These are phyloP conservation scores for Pythium brachiatum DNA, from an alignment of 352 stramenopile species.

Conservation along the genomic window DNA sequence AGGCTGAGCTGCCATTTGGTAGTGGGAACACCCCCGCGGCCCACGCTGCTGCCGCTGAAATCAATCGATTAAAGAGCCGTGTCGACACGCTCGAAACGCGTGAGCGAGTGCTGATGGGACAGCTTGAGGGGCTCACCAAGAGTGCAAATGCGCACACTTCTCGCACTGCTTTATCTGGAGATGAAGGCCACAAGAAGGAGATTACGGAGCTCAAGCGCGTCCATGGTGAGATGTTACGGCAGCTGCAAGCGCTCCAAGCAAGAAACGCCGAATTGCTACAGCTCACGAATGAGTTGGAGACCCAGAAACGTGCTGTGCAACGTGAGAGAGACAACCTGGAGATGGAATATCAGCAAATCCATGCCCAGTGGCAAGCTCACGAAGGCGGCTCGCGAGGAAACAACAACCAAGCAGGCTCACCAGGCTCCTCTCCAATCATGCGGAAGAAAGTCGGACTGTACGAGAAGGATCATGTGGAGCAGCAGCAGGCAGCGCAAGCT, in stretches of 20 bases:
- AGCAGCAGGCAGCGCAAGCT: conserved; percentile 73
- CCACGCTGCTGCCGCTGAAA: conserved; percentile 26
- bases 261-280: conserved; percentile 42
- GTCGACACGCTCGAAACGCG: conserved; percentile 69
- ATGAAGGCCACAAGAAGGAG: conserved; percentile 26
- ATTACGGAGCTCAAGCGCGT: conserved; percentile 18
- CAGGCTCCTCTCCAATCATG: conserved; percentile 40
- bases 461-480: conserved; percentile 66
- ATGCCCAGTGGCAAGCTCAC: conserved; percentile 31
- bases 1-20: conserved; percentile 31
- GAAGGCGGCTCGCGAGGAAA: neutral
- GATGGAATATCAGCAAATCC: conserved; percentile 55
- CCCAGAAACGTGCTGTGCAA: conserved; percentile 39
- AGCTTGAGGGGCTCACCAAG: conserved; percentile 38
- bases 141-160: conserved; percentile 27
- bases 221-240: conserved; percentile 42
- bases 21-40: conserved; percentile 14
- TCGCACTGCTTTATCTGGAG: conserved; percentile 28
- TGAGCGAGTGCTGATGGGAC: conserved; percentile 58
- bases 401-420: conserved; percentile 21
- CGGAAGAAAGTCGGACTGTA: conserved; percentile 67
- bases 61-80: conserved; percentile 43
- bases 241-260: conserved; percentile 43
- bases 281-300: conserved; percentile 43
- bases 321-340: conserved; percentile 53